Base-by-base conservation (phyloP, 2,329 filamentous ascomycete species). In the Talaromyces sp. region DNA sequence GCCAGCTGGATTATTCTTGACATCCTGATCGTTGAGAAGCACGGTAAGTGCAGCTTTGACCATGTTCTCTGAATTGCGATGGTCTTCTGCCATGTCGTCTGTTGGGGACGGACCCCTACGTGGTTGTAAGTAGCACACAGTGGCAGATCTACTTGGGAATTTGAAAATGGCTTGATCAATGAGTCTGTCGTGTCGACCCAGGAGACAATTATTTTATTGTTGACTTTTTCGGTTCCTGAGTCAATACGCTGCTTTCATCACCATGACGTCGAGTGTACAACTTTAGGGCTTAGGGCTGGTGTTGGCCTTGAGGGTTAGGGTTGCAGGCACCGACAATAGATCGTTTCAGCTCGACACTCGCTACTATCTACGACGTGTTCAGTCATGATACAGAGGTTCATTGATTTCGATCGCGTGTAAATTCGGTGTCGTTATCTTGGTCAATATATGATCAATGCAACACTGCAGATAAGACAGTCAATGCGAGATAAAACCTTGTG, bases 21-120 rank as follows among this genome's bases (percentile, higher is more conserved):
- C 83, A 43, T 81, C 76, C 27, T 84, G 82, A 74, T 84, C 87
- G 75, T 87, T 88, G 70, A 88, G 81, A 14, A 88, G 81, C 73
- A 87, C 85, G 6, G 85, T 88, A 69, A 88, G 72, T 2, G 84
- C 83, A 37, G 84, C 81, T 77, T 88, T 88, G 77, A 88, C 64
- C 65, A 67, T 66, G 19, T 68, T 57, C n/a, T 69, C 68, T 43
- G 66, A 66, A 22, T 61, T 65, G 14, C 62, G 64, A 31, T 61
- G 24, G 24, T 67, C 43, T 39, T 61, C 59, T 16, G 43, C 31
- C 59, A 61, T 61, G 3, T 56, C 52, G 48, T 19, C 27, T 58
- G 52, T 58, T 35, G 50, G 27, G 9, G 22, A 27, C 54, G 22
- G 3, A 11, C 16, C 19, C 31, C n/a, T 27, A 2, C 22, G 27